Evolutionary conservation across 2,329 filamentous ascomycete genomes (phyloP).

Genomic region (Xylariaceae sp.): DNA sequence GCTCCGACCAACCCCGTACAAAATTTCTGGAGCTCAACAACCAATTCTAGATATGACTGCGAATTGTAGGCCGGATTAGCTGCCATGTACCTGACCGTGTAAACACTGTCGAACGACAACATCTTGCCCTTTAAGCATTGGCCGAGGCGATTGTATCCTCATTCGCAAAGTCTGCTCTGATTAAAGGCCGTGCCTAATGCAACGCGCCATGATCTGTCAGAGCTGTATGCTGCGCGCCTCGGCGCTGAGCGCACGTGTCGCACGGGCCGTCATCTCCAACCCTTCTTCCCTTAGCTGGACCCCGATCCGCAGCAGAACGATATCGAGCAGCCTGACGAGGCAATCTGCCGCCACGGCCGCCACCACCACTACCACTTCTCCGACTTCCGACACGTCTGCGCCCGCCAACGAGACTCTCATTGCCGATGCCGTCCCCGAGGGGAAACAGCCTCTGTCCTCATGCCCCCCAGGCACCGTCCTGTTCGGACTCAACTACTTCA

Average conservation of each 20-base stretch:
- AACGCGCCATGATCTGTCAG: slow-evolving; percentile 37
- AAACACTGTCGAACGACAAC: no score
- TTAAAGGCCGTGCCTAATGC: no score
- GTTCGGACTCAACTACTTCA: slow-evolving; percentile 71
- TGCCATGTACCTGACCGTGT: no score
- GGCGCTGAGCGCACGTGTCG: slow-evolving; percentile 21
- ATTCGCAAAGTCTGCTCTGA: neutral
- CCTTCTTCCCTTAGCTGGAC: slow-evolving; percentile 17
- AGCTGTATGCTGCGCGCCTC: slow-evolving; percentile 47
- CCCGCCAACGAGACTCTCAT: slow-evolving; percentile 4
- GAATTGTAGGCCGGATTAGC: neutral
- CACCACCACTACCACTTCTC: slow-evolving; percentile 23
- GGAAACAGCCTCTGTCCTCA: slow-evolving; percentile 35
- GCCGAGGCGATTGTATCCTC: neutral
- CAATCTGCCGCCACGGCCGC: slow-evolving; percentile 31
- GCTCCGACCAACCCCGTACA: slow-evolving; percentile 26
- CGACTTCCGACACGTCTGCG: neutral
- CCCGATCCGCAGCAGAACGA: slow-evolving; percentile 24
- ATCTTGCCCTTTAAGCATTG: neutral
- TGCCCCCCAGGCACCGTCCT: slow-evolving; percentile 65
- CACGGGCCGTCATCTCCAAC: slow-evolving; percentile 10
- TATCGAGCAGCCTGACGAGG: slow-evolving; percentile 35
- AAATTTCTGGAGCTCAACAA: slow-evolving; percentile 28
- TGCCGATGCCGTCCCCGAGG: slow-evolving; percentile 14
- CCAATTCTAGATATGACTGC: slow-evolving; percentile 2